Base-by-base conservation (phyloP, 2,329 filamentous ascomycete genomes). In the Talaromyces sp. region DNA sequence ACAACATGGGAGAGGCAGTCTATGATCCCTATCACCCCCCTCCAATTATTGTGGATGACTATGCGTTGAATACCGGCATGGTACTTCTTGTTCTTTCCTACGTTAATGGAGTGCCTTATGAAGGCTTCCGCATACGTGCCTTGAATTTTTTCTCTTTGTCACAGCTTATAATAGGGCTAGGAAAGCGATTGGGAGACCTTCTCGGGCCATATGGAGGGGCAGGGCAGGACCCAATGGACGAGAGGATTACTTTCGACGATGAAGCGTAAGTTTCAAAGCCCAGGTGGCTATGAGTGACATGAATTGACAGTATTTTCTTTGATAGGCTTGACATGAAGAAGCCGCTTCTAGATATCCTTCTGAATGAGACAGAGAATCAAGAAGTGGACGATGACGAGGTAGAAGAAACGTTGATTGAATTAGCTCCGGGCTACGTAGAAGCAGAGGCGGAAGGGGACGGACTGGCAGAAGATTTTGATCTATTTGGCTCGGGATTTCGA, bases 341-440 rank as follows among this genome's bases (percentile, higher is more conserved):
- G 17, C 22, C 22, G 40, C 40, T 42, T 42, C 22, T 42, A 29
- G 40, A 42, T 11, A 42, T 42, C 17, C 20, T 42, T 3, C 17
- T 42, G 40, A 42, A 11, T 42, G 40, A 42, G 40, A n/a, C 40
- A 42, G 40, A 42, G 40, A 24, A 42, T 11, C 40, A 42, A 42
- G 40, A 42, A 16, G 22, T 42, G 22, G 40, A 42, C 22, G 40
- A 30, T 42, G 40, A 42, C 22, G 40, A 42, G 17, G 40, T 42
- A 14, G 40, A 29, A 16, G 40, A 42, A 11, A 24, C 40, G 22
- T 42, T 42, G 40, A 42, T 42, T 42, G 40, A 42, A 42, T 16
- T 42, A 27, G 40, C 40, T 42, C 40, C 40, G 22, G 40, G 40
- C 40, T 42, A 42, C 40, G 40, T 42, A 42, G 40, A 42, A 42